Evolutionary conservation across 495 filamentous ascomycete genomes (phyloP).

Genomic region (Annulohypoxylon bovei): DNA sequence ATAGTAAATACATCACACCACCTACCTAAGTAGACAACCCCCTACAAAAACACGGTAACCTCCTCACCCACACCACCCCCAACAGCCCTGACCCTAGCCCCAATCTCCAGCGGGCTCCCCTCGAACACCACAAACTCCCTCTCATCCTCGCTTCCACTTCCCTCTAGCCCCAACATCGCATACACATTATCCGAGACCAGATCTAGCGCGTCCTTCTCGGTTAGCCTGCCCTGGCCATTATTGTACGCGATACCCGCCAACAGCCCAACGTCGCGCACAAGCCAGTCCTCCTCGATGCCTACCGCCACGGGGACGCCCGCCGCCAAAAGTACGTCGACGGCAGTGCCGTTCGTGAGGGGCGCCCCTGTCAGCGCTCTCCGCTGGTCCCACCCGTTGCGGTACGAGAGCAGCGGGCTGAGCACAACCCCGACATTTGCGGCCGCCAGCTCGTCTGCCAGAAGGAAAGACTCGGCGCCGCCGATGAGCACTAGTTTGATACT

Average conservation of each 20-base stretch:
- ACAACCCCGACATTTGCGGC: conserved; percentile 58
- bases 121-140: conserved; percentile 56
- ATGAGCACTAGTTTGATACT: conserved; percentile 54
- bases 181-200: conserved; percentile 61
- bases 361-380: conserved; percentile 59
- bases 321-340: conserved; percentile 55
- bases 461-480: conserved; percentile 60
- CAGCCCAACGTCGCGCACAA: conserved; percentile 57
- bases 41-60: conserved; percentile 47
- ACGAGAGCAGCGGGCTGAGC: conserved; percentile 57
- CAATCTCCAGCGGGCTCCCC: conserved; percentile 57
- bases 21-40: background rate
- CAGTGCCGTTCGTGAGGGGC: conserved; percentile 63
- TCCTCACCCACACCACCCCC: conserved; percentile 44
- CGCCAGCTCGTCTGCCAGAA: conserved; percentile 60
- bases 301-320: conserved; percentile 59
- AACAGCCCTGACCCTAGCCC: conserved; percentile 53
- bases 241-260: conserved; percentile 60
- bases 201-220: conserved; percentile 52
- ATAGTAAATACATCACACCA: background rate
- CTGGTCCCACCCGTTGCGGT: conserved; percentile 57
- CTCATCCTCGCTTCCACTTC: conserved; percentile 2
- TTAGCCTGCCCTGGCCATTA: conserved; percentile 55
- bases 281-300: conserved; percentile 60
- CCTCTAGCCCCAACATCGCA: conserved; percentile 55